Base-by-base conservation (phyloP, 805 yeast genomes). In the Kodamaea restingae region DNA sequence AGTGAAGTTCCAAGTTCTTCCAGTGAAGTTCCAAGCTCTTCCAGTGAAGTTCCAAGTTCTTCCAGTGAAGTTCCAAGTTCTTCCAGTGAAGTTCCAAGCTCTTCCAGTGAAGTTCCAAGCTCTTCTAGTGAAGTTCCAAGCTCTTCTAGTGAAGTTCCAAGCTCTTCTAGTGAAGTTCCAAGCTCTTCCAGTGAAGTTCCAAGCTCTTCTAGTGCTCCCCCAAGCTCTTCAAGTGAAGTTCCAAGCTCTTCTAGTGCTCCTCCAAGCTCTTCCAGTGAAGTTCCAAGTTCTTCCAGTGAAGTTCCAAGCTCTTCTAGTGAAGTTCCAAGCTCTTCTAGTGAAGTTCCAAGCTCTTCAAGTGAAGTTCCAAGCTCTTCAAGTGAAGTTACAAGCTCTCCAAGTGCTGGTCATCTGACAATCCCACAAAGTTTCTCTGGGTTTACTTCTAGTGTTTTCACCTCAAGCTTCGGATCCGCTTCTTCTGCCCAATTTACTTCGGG, bases 171-270 rank as follows among this genome's bases (percentile, higher is more conserved):
- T 10, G 31, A n/a, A 28, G 31, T 15, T 28, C 18, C 31, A 8
- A 7, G 15, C 6, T 28, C 31, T 6, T 28, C 31, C 17, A 28
- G 31, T 10, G 31, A n/a, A 4, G 31, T 10, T 12, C 18, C 31
- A 14, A 10, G 15, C 14, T 28, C 31, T n/a, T 12, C 31, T 4
- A 15, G 18, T 12, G 18, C 15, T n/a, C 6, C 31, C 7, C 12
- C 31, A 28, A 28, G 31, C 10, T 28, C 31, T 6, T 28, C 31
- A 17, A 28, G 31, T 10, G 31, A n/a, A 4, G 31, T n/a, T 25
- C 27, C 27, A 25, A 10, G 12, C 10, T 25, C 27, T 10, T 25
- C 27, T 4, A 25, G 27, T 10, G 27, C 6, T 7, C 5, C n/a
- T 9, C 12, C 27, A n/a, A 25, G 27, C 10, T 9, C 27, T 25